Conservation (phyloP, 345 rosid genomes). For the Sonneratia alba region DNA sequence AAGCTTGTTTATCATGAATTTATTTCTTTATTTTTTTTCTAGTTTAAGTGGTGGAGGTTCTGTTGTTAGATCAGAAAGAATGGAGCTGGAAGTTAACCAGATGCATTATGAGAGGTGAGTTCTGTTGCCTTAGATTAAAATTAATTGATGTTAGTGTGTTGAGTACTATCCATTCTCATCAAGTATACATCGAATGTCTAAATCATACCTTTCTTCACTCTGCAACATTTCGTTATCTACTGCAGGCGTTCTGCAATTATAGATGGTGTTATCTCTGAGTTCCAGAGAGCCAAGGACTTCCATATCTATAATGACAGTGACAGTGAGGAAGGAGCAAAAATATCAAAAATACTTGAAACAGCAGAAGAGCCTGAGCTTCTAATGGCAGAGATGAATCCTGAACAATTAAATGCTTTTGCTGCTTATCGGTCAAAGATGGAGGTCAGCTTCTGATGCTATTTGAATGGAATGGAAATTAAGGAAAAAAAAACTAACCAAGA, state of each 20-base stretch:
- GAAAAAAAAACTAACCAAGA: constrained; percentile 13
- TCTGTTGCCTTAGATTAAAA: neutral
- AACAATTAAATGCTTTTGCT: constrained; percentile 64
- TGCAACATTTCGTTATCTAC: constrained; percentile 1
- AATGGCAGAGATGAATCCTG: constrained; percentile 89
- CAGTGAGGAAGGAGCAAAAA: constrained; percentile 80
- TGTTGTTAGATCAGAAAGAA: constrained; percentile 74
- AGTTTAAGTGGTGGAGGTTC: constrained; percentile 58
- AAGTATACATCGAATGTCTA: neutral
- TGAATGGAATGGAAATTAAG: constrained; percentile 4
- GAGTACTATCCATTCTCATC: neutral
- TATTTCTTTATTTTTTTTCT: neutral
- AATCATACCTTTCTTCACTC: neutral
- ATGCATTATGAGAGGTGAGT: constrained; percentile 39
- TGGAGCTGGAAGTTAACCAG: constrained; percentile 54
- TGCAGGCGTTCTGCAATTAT: constrained; percentile 58
- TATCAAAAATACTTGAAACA: constrained; percentile 59
- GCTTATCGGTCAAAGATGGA: constrained; percentile 60
- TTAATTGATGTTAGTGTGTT: neutral
- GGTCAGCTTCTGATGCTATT: constrained; percentile 33
- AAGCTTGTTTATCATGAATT: neutral
- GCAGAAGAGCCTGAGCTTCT: constrained; percentile 88
- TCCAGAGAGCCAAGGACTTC: constrained; percentile 35
- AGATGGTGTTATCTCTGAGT: constrained; percentile 63
- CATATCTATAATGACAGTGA: constrained; percentile 45